Evolutionary conservation across 1,139 yeast species (phyloP).

Genomic region (Yamadazyma buinensis): DNA sequence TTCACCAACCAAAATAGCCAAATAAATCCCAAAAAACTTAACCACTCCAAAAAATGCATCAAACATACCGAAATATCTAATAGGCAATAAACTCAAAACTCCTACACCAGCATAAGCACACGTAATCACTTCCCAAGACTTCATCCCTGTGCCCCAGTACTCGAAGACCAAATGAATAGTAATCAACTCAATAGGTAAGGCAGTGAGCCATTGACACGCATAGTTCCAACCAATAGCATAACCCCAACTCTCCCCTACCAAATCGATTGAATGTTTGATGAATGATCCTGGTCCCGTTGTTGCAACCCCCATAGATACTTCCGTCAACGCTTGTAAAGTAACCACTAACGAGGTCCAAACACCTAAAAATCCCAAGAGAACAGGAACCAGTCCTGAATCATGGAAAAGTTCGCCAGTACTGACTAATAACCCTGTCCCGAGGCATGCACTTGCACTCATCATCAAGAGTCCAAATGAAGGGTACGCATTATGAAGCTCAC

Average conservation of each 20-base stretch:
- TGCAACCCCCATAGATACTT: conserved; percentile 1
- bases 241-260: conserved; percentile 4
- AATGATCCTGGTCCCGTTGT: conserved; percentile 3
- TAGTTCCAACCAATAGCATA: conserved; percentile 7
- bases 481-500: too few relatives aligned
- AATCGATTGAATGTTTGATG: conserved; percentile 3
- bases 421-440: conserved; percentile 4
- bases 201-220: conserved; percentile 3
- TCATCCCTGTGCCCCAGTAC: conserved; percentile 1
- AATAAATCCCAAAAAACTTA: neutral
- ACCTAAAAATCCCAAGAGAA: neutral
- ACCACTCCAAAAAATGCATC: conserved; percentile 2
- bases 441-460: conserved; percentile 3
- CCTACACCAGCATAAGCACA: neutral
- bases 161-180: conserved; percentile 1
- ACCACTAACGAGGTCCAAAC: neutral
- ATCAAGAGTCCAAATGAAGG: too few relatives aligned
- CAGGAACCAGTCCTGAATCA: conserved; percentile 2
- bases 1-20: neutral
- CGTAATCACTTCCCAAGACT: conserved; percentile 1
- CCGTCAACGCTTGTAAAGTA: conserved; percentile 5
- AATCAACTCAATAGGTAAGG: conserved; percentile 4
- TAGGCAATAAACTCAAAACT: conserved; percentile 1
- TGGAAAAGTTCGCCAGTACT: conserved; percentile 2
- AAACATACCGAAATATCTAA: conserved; percentile 4